These are phyloP conservation scores for Sporothrix variecibatus DNA, from an alignment of 2,329 filamentous ascomycete species.

Conservation along the genomic window DNA sequence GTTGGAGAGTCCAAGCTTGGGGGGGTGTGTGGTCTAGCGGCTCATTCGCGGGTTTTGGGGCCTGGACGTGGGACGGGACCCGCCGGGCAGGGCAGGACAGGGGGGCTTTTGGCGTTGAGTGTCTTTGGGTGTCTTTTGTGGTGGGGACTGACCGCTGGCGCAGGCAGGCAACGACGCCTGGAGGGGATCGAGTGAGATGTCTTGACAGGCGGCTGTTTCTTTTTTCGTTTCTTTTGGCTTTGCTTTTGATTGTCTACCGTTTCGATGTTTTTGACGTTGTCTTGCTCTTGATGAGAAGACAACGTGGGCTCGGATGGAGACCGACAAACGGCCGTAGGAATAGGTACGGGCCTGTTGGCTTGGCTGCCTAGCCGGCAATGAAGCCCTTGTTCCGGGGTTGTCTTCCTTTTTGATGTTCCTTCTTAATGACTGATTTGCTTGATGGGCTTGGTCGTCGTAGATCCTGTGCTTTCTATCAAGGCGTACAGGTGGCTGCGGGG, in stretches of 20 bases:
- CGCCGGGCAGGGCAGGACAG: conserved; percentile 16
- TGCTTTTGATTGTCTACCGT: background rate
- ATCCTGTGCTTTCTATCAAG: background rate
- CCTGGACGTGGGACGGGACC: conserved; percentile 11
- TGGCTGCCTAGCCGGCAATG: conserved; percentile 15
- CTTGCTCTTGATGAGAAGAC: background rate
- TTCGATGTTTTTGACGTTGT: background rate
- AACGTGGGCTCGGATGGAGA: background rate
- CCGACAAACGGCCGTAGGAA: background rate
- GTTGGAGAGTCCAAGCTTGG: background rate
- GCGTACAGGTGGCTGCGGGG: background rate
- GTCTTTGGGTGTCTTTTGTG: background rate
- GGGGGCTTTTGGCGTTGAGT: background rate
- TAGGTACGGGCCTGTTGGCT: conserved; percentile 6
- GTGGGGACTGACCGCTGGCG: conserved; percentile 14
- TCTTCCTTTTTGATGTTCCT: background rate
- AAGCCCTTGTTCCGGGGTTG: background rate
- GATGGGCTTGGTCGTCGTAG: background rate
- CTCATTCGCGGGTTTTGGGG: conserved; percentile 12
- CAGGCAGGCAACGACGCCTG: conserved; percentile 5
- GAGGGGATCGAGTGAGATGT: background rate
- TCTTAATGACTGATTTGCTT: background rate
- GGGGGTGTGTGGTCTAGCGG: conserved; percentile 4
- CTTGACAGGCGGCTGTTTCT: background rate
- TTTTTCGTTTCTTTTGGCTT: background rate